Percentiles rank a stretch among this genome's conserved stretches.
phyloP scores from a whole-genome alignment of 805 yeast species.

The Metschnikowia baotianmanensis region DNA sequence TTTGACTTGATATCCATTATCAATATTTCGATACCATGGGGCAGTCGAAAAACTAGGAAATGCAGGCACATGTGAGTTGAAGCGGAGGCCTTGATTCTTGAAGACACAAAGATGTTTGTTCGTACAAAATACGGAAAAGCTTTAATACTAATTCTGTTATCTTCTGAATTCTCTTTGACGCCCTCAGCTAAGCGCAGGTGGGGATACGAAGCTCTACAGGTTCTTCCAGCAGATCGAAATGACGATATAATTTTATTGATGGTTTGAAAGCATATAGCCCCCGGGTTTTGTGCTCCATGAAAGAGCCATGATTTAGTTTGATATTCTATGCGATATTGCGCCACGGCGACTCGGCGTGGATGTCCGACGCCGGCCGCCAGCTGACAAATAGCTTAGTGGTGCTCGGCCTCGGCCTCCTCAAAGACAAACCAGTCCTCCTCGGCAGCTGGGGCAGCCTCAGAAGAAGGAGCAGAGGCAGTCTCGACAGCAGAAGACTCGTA shows the following conservation, averaged over 20 bases:
- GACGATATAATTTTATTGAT: background rate
- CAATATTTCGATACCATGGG: no score
- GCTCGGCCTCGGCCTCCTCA: conserved; percentile 65
- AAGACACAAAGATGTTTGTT: no score
- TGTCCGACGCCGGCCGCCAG: background rate
- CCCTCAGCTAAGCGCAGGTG: no score
- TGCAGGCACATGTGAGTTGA: no score
- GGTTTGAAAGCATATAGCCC: background rate
- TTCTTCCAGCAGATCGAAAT: background rate
- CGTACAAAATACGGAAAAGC: no score
- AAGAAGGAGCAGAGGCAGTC: conserved; percentile 40
- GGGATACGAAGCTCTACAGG: no score
- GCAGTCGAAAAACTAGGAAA: no score
- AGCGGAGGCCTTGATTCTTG: no score
- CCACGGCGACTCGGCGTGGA: background rate
- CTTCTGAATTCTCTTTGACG: no score
- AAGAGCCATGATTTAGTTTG: background rate
- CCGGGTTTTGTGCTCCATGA: background rate
- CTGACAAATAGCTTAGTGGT: conserved; percentile 32
- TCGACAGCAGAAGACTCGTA: conserved; percentile 76
- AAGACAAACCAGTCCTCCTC: conserved; percentile 82
- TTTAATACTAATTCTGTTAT: no score
- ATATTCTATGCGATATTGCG: conserved; percentile 6
- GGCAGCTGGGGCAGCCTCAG: conserved; percentile 41
- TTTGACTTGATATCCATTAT: no score